Evolutionary conservation across 768 basidiomycete species (phyloP).

Genomic region (Coprinopsis sp.): DNA sequence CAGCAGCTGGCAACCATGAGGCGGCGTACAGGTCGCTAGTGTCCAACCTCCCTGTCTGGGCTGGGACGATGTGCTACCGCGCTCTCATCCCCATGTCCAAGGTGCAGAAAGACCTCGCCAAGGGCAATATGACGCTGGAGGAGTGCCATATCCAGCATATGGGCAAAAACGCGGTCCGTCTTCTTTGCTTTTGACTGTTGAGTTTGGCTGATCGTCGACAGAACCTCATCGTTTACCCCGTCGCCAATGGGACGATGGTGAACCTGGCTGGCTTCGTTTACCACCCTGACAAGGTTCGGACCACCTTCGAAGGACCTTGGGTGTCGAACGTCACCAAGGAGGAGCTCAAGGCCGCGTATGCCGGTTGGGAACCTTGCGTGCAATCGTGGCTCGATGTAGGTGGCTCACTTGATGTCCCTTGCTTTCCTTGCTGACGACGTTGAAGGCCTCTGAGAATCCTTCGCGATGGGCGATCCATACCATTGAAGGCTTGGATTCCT

Average conservation of each 20-base stretch:
- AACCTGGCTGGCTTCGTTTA: conserved; percentile 41
- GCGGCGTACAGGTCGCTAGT: conserved; percentile 3
- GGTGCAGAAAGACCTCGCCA: conserved; percentile 17
- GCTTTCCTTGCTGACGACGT: too few relatives aligned
- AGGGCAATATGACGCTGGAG: conserved; percentile 19
- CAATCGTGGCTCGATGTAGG: conserved; percentile 15
- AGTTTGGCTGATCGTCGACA: conserved; percentile 13
- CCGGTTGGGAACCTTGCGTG: conserved; percentile 14
- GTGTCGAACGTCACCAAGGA: conserved; percentile 9
- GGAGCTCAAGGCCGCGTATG: conserved; percentile 11
- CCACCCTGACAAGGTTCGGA: conserved; percentile 11
- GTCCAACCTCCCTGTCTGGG: conserved; percentile 29
- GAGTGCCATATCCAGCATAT: conserved; percentile 16
- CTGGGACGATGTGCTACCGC: conserved; percentile 31
- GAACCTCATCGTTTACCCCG: conserved; percentile 45
- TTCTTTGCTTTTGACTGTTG: not conserved
- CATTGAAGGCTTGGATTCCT: conserved; percentile 14
- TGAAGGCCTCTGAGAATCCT: conserved; percentile 17
- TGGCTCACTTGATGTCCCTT: not conserved
- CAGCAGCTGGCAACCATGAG: conserved; percentile 3
- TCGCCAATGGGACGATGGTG: conserved; percentile 42
- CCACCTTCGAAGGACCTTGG: conserved; percentile 15
- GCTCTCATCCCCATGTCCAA: conserved; percentile 24
- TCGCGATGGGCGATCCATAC: conserved; percentile 20
- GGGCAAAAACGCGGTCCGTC: conserved; percentile 19